Percentiles rank a stretch among this genome's conserved stretches.
phyloP scores from a whole-genome alignment of 495 filamentous ascomycete species.

The Podospora bellae-mahoneyi region DNA sequence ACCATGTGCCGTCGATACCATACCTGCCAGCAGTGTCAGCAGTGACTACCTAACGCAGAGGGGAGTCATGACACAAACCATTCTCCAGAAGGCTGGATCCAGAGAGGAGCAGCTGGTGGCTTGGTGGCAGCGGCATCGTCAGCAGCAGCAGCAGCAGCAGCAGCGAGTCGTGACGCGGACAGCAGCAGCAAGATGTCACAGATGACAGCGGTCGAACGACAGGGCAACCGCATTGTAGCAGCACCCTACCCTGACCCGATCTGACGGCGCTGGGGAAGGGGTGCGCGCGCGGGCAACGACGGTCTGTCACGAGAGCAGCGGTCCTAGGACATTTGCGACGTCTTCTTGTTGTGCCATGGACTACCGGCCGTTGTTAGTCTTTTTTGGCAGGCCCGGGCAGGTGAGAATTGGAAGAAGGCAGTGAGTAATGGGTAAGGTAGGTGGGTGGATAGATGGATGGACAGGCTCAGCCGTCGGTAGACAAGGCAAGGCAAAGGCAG shows the following conservation, averaged over 20 bases:
- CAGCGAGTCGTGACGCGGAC: conserved; percentile 34
- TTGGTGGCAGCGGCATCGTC: conserved; percentile 15
- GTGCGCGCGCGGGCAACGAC: conserved; percentile 18
- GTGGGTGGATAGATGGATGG: neutral
- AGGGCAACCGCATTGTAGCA: conserved; percentile 36
- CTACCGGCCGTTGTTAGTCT: conserved; percentile 21
- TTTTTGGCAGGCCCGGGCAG: neutral
- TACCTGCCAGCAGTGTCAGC: conserved; percentile 39
- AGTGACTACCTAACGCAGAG: neutral
- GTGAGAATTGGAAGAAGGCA: conserved; percentile 4
- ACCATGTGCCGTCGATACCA: conserved; percentile 53
- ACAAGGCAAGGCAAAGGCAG: neutral
- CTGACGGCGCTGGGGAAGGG: conserved; percentile 14
- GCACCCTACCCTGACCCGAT: conserved; percentile 25
- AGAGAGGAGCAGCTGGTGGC: conserved; percentile 27
- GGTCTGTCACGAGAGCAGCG: conserved; percentile 29
- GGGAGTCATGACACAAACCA: conserved; percentile 35
- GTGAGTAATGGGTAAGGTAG: neutral
- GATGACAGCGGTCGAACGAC: conserved; percentile 34
- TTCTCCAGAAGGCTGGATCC: conserved; percentile 42
- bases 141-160: conserved; percentile 19
- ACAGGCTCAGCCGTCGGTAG: neutral
- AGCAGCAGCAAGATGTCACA: conserved; percentile 40
- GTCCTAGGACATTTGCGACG: conserved; percentile 32
- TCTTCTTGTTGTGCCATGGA: conserved; percentile 34